Evolutionary conservation across 306 rosid genomes (phyloP).

Genomic region (Vigna mungo): DNA sequence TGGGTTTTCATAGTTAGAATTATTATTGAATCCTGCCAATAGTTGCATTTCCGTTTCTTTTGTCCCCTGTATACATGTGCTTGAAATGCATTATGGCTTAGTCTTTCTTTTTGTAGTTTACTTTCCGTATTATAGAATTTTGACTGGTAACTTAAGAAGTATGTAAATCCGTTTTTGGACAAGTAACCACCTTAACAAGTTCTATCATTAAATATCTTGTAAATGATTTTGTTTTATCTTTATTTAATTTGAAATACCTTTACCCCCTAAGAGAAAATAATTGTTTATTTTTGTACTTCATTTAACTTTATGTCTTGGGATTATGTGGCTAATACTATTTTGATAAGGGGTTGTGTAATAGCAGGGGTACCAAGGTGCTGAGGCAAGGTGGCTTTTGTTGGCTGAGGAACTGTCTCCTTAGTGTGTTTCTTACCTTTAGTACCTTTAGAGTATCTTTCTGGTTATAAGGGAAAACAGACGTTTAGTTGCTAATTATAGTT

Average conservation of each 20-base stretch:
- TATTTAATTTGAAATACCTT: constrained; percentile 6
- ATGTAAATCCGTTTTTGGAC: constrained; percentile 16
- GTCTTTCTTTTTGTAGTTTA: constrained; percentile 14
- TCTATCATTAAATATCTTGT: constrained; percentile 12
- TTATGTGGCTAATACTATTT: too few relatives aligned
- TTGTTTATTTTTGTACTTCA: neutral
- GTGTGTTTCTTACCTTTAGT: too few relatives aligned
- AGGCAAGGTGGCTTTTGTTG: too few relatives aligned
- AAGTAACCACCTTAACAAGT: constrained; percentile 9
- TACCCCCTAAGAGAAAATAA: neutral
- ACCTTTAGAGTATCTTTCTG: too few relatives aligned
- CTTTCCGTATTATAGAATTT: constrained; percentile 4
- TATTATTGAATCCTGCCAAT: constrained; percentile 16
- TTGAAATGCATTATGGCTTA: neutral
- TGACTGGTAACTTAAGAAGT: constrained; percentile 1
- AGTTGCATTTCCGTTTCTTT: constrained; percentile 13
- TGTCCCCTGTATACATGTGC: neutral
- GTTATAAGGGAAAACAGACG: too few relatives aligned
- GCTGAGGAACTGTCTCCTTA: too few relatives aligned
- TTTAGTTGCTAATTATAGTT: too few relatives aligned
- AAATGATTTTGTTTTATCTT: constrained; percentile 20
- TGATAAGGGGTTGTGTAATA: too few relatives aligned
- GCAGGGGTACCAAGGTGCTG: too few relatives aligned
- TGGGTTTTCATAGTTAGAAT: neutral
- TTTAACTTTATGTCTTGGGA: too few relatives aligned